phyloP scores from a whole-genome alignment of 345 rosid species.

The Eucalyptus melliodora region DNA sequence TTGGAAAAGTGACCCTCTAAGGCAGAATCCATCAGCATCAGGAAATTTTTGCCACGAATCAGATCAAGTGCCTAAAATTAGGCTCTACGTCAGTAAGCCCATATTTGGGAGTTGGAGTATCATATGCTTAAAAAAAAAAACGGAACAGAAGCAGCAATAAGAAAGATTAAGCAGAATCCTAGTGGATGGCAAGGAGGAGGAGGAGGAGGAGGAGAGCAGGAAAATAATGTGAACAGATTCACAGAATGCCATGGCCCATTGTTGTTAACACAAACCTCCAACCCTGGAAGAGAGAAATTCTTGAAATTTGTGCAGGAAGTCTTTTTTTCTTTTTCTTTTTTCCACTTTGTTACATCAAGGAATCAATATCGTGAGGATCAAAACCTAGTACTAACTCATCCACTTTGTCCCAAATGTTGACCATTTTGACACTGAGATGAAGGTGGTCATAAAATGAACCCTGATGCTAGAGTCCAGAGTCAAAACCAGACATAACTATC shows the following conservation, averaged over 20 bases:
- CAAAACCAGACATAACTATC: background rate
- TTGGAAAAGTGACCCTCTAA: constrained; percentile 92
- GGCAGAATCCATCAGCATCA: constrained; percentile 95
- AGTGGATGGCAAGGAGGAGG: background rate
- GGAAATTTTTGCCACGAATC: constrained; percentile 80
- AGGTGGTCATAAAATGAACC: background rate
- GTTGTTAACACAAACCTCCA: background rate
- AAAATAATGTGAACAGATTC: background rate
- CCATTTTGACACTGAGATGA: background rate
- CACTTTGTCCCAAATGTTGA: background rate
- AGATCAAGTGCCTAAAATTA: constrained; percentile 86
- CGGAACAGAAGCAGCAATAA: background rate
- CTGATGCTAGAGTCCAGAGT: background rate
- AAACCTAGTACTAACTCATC: background rate
- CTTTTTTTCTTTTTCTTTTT: background rate
- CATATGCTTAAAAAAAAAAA: background rate
- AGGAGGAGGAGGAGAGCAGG: background rate
- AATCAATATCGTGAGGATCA: background rate
- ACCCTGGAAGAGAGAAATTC: background rate
- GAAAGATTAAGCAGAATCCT: background rate
- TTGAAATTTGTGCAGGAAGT: background rate
- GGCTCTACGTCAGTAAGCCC: background rate
- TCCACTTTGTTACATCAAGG: background rate
- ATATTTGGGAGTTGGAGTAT: background rate
- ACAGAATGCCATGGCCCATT: background rate